Evolutionary conservation across 208 protist species (phyloP).

Genomic region (Acanthamoeba culbertsoni): DNA sequence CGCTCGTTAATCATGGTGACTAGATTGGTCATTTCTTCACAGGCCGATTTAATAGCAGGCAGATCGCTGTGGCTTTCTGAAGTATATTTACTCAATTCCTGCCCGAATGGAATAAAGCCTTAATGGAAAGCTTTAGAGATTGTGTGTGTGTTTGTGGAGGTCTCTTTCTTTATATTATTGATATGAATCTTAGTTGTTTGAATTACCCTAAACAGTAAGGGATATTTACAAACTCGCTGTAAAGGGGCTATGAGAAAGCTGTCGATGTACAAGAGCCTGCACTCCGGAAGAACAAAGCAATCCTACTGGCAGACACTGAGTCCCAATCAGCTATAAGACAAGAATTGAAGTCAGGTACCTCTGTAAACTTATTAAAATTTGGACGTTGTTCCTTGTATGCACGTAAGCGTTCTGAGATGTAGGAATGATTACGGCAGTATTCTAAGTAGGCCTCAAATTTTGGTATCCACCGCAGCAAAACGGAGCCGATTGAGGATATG

Average conservation of each 20-base stretch:
- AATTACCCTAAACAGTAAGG: not conserved
- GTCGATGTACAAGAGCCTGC: not conserved
- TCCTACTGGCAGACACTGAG: not conserved
- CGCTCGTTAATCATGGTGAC: not conserved
- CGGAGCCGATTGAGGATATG: too few species aligned
- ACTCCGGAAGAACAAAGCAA: not conserved
- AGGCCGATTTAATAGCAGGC: not conserved
- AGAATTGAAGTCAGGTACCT: not conserved
- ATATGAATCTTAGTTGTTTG: too few species aligned
- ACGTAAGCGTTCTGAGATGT: not conserved
- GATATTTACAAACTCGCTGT: not conserved
- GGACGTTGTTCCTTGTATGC: not conserved
- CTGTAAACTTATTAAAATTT: not conserved
- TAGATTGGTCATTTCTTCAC: not conserved
- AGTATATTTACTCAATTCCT: not conserved
- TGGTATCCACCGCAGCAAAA: not conserved
- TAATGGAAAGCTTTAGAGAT: too few species aligned
- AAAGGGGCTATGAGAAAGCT: not conserved
- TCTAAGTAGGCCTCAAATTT: not conserved
- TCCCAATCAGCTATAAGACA: not conserved
- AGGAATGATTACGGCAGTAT: not conserved
- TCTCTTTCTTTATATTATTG: too few species aligned
- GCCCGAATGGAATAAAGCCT: not conserved
- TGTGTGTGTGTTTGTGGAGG: too few species aligned
- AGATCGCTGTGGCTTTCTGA: not conserved